Percentiles rank a stretch among this genome's conserved stretches.
Evolutionary conservation across 768 basidiomycete species (phyloP).

Genomic region (Collybia nuda): DNA sequence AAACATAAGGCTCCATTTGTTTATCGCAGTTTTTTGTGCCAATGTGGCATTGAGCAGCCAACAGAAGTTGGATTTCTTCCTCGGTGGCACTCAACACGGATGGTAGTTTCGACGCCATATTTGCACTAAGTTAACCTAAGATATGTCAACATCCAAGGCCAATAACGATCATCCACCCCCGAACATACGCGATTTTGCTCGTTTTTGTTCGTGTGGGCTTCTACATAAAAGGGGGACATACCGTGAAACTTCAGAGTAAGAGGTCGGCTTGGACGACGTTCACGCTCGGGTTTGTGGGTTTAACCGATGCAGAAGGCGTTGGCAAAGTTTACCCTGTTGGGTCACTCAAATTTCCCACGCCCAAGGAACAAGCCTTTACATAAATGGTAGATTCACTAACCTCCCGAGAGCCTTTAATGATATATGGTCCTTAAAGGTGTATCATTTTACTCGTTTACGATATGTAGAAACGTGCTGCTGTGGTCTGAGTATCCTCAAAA

Average conservation of each 20-base stretch:
- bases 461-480: too few species aligned
- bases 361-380: too few species aligned
- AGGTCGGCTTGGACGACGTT: constrained; percentile 46
- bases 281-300: constrained; percentile 38
- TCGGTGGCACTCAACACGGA: constrained; percentile 92
- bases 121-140: constrained; percentile 31
- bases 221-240: constrained; percentile 29
- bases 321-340: constrained; percentile 30
- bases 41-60: constrained; percentile 95
- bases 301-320: constrained; percentile 30
- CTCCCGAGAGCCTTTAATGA: too few species aligned
- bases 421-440: too few species aligned
- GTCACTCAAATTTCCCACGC: constrained; percentile 34
- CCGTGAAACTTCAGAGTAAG: constrained; percentile 43
- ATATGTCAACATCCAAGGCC: constrained; percentile 35
- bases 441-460: neutral
- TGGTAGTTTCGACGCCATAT: constrained; percentile 88
- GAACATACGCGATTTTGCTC: constrained; percentile 26
- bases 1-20: constrained; percentile 98
- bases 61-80: constrained; percentile 94
- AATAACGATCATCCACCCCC: constrained; percentile 41
- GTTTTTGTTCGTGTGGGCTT: constrained; percentile 26
- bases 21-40: constrained; percentile 99
- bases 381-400: too few species aligned
- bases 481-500: too few species aligned